phyloP scores from a whole-genome alignment of 2,329 filamentous ascomycete genomes.

The Coccinonectria pachysandricola region DNA sequence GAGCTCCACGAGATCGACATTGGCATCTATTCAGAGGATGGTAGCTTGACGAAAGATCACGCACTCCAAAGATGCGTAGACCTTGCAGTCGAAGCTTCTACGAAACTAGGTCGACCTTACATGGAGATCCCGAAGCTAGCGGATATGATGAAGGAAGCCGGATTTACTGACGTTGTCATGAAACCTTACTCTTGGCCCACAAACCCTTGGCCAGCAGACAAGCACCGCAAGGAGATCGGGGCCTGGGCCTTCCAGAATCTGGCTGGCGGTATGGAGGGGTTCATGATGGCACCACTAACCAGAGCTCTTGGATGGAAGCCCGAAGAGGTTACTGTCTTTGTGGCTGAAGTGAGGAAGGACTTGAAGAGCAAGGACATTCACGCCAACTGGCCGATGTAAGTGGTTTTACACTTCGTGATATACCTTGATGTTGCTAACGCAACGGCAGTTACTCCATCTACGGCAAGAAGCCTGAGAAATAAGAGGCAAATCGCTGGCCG shows the following conservation, averaged over 20 bases:
- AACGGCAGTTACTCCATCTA: background rate
- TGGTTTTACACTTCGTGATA: background rate
- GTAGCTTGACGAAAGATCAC: conserved; percentile 2
- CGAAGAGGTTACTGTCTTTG: conserved; percentile 6
- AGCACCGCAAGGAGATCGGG: conserved; percentile 9
- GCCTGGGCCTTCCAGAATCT: conserved; percentile 9
- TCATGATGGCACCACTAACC: conserved; percentile 7
- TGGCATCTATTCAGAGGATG: background rate
- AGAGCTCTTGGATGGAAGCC: conserved; percentile 7
- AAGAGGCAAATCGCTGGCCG: too few species aligned
- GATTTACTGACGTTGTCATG: conserved; percentile 9
- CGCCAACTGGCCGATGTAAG: conserved; percentile 13
- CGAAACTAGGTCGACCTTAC: conserved; percentile 8
- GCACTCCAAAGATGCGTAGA: conserved; percentile 3
- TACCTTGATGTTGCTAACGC: background rate
- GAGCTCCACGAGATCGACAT: background rate
- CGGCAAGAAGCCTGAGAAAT: background rate
- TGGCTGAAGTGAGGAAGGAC: conserved; percentile 8
- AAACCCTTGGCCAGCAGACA: conserved; percentile 8
- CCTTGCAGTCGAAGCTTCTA: conserved; percentile 6
- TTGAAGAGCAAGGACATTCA: conserved; percentile 8
- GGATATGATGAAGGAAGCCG: conserved; percentile 3
- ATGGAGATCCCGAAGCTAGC: conserved; percentile 9
- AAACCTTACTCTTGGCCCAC: conserved; percentile 12
- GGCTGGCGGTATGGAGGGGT: conserved; percentile 6